Evolutionary conservation across 2,329 filamentous ascomycete genomes (phyloP).

Genomic region (Cyphellophora europaea): DNA sequence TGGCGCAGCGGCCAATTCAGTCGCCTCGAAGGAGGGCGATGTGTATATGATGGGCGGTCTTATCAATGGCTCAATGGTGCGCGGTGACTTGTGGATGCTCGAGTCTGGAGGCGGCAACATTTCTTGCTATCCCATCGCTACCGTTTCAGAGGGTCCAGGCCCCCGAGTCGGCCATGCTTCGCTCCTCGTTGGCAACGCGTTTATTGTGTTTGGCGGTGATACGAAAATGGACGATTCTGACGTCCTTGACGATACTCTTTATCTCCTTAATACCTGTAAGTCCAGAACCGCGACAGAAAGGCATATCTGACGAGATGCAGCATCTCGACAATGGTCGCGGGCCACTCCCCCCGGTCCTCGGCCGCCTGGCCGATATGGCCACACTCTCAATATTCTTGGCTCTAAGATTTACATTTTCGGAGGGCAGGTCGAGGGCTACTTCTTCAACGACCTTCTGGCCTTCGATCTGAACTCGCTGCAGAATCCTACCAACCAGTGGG

Average conservation of each 20-base stretch:
- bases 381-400: slow-evolving; percentile 90
- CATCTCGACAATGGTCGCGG: slow-evolving; percentile 95
- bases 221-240: slow-evolving; percentile 94
- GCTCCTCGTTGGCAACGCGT: slow-evolving; percentile 91
- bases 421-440: slow-evolving; percentile 92
- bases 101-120: slow-evolving; percentile 75
- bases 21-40: slow-evolving; percentile 90
- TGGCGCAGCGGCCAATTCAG: slow-evolving; percentile 87
- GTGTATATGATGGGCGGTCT: slow-evolving; percentile 97
- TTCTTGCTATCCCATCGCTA: slow-evolving; percentile 83
- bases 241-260: slow-evolving; percentile 85
- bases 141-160: slow-evolving; percentile 86
- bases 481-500: slow-evolving; percentile 85
- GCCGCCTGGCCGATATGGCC: slow-evolving; percentile 86
- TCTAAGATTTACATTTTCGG: slow-evolving; percentile 98
- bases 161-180: slow-evolving; percentile 91
- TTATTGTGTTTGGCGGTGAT: slow-evolving; percentile 97
- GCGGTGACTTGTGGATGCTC: slow-evolving; percentile 96
- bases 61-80: slow-evolving; percentile 89
- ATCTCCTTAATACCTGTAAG: slow-evolving; percentile 95
- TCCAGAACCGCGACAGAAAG: slow-evolving; percentile 13
- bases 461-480: slow-evolving; percentile 95
- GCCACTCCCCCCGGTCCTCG: slow-evolving; percentile 78
- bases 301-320: slow-evolving; percentile 36
- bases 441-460: slow-evolving; percentile 93